A percentile compares a stretch with the other conserved stretches of the same genome.
These are phyloP conservation scores for Pseudogymnoascus sp. DNA, from an alignment of 2,329 filamentous ascomycete species.

Conservation along the genomic window DNA sequence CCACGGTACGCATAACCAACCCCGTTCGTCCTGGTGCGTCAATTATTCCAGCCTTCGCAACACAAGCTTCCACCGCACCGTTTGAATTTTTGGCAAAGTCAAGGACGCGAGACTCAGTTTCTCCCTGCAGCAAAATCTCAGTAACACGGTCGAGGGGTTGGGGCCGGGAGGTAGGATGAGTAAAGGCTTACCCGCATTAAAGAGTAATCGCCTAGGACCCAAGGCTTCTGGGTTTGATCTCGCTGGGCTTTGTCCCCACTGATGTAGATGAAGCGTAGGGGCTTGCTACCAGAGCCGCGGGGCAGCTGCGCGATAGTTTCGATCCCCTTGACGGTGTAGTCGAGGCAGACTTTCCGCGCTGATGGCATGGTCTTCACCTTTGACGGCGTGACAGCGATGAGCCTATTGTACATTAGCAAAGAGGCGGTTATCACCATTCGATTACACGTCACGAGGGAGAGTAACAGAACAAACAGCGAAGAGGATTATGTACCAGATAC, in stretches of 20 bases:
- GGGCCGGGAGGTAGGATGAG: not conserved
- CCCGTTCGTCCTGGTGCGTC: constrained; percentile 20
- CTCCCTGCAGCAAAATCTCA: constrained; percentile 31
- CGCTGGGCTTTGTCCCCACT: constrained; percentile 38
- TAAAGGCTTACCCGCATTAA: constrained; percentile 37
- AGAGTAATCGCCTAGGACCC: constrained; percentile 32
- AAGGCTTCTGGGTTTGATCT: constrained; percentile 37
- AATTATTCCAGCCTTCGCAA: constrained; percentile 38
- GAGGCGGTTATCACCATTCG: not conserved
- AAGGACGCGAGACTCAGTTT: constrained; percentile 37
- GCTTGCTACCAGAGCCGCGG: constrained; percentile 18
- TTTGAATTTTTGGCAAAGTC: constrained; percentile 32
- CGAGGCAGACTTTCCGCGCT: constrained; percentile 34
- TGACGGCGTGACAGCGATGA: constrained; percentile 35
- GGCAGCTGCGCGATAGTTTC: constrained; percentile 29
- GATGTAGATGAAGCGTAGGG: constrained; percentile 41
- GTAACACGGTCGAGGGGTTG: not conserved
- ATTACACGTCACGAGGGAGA: not conserved
- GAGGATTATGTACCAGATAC: constrained; percentile 28
- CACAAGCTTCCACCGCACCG: constrained; percentile 30
- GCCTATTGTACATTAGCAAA: constrained; percentile 25
- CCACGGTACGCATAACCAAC: constrained; percentile 17
- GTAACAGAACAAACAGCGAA: not conserved
- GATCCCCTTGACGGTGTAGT: constrained; percentile 29
- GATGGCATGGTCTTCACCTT: constrained; percentile 27